Base-by-base conservation (phyloP, 805 yeast genomes). In the Wickerhamomyces pijperi region DNA sequence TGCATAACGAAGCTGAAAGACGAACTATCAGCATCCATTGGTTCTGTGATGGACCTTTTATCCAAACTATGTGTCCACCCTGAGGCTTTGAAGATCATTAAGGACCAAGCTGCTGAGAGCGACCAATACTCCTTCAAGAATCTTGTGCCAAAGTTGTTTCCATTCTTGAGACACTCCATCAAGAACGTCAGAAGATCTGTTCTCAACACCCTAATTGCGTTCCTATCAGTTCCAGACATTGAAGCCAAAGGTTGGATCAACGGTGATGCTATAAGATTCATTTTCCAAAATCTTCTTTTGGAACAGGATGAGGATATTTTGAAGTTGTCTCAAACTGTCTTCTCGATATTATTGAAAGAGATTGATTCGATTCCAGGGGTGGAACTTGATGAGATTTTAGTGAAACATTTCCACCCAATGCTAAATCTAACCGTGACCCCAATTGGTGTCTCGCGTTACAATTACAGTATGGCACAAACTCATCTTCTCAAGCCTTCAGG, bases 1-100 rank as follows among this genome's bases (percentile, higher is more conserved):
- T 84, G 94, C 39, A 63, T 92, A 23, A 76, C 87, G 3, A 82
- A 82, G 50, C 65, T 90, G 41, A 78, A 83, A 49, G 98, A 92
- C 57, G 99, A 92, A 58, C 67, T 92, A 36, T 83, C 95, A 12
- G 94, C 97, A 0, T 82, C 96, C 4, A 86, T 92, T 34, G 97
- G 97, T 29, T 82, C 94, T 2, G 92, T 92, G 2, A 88, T 92
- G 96, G 96, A 92, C 58, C 63, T 92, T 18, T 67, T 92, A 39
- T 88, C 96, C 2, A 84, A 82, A 49, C 65, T 92, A 37, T 92
- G 97, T 56, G 74, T 87, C 6, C 88, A 81, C 58, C 72, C 76
- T 2, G 78, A 78, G 52, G 95, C 88, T 5, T 63, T 88, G 32
- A 78, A 76, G 11, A 70, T 78, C 19, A 73, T 92, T 67, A 81